Conservation (phyloP, 176 grass and related monocot species). For the Oryza meyeriana region DNA sequence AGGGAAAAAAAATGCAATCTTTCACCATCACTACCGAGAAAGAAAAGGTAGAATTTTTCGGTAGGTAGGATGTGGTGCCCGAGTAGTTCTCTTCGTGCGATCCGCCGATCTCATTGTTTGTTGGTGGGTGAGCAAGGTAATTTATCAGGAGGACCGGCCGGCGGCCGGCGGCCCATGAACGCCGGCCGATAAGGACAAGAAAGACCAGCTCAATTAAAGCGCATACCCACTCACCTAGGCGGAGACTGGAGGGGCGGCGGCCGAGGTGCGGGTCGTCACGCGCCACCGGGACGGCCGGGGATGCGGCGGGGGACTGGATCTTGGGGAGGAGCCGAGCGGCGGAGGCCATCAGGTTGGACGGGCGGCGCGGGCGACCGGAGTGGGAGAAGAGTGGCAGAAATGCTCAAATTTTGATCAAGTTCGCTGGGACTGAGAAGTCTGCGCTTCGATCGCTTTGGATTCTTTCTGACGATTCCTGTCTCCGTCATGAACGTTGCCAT, state of each 20-base stretch:
- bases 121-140: neutral
- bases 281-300: neutral
- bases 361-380: neutral
- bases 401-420: neutral
- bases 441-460: neutral
- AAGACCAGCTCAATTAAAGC: neutral
- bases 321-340: constrained; percentile 10
- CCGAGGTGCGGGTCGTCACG: neutral
- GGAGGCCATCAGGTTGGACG: constrained; percentile 12
- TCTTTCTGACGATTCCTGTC: neutral
- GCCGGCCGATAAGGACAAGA: neutral
- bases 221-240: constrained; percentile 8
- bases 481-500: neutral
- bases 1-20: neutral
- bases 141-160: neutral
- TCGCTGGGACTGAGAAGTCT: neutral
- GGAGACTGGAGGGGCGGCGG: neutral
- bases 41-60: neutral
- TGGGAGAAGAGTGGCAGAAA: neutral
- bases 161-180: no score
- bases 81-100: neutral
- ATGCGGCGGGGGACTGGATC: neutral
- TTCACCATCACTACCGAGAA: neutral
- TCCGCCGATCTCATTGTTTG: neutral
- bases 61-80: neutral